phyloP scores from a whole-genome alignment of 768 basidiomycete genomes.

The Megacollybia marginata region DNA sequence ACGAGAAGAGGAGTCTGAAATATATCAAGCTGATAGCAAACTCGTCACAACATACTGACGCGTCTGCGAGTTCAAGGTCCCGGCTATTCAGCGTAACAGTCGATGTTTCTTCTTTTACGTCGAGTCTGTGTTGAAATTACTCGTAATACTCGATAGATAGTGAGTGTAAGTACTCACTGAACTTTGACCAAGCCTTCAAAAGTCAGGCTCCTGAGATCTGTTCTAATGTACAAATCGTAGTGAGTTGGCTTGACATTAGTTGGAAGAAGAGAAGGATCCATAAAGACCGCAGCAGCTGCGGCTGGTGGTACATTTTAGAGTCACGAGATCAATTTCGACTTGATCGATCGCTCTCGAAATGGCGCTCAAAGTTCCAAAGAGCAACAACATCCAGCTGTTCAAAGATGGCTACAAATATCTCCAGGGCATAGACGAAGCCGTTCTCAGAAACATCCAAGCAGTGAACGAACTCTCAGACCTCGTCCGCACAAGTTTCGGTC shows the following conservation, averaged over 20 bases:
- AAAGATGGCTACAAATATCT: slow-evolving; percentile 97
- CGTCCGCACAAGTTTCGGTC: slow-evolving; percentile 93
- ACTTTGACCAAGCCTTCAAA: slow-evolving; percentile 77
- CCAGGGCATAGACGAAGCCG: slow-evolving; percentile 93
- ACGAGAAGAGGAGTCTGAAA: not conserved
- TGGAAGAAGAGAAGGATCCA: slow-evolving; percentile 48
- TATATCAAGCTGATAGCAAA: not conserved
- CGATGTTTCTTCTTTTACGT: slow-evolving; percentile 55
- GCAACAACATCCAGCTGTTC: slow-evolving; percentile 85
- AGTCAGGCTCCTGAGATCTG: slow-evolving; percentile 68
- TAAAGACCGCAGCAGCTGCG: no score
- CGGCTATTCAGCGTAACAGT: slow-evolving; percentile 60
- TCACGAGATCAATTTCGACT: not conserved
- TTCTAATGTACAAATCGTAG: slow-evolving; percentile 74
- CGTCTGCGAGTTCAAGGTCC: slow-evolving; percentile 49
- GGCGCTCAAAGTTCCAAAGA: slow-evolving; percentile 92
- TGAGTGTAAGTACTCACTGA: slow-evolving; percentile 29
- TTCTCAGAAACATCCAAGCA: slow-evolving; percentile 92
- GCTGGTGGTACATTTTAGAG: no score
- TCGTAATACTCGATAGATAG: not conserved
- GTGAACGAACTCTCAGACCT: slow-evolving; percentile 93
- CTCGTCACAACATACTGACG: slow-evolving; percentile 16
- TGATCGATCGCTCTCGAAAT: slow-evolving; percentile 31
- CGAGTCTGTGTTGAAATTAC: slow-evolving; percentile 34
- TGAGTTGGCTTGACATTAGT: slow-evolving; percentile 61